phyloP scores from a whole-genome alignment of 2,329 filamentous ascomycete genomes.

The Piedraia hortae region DNA sequence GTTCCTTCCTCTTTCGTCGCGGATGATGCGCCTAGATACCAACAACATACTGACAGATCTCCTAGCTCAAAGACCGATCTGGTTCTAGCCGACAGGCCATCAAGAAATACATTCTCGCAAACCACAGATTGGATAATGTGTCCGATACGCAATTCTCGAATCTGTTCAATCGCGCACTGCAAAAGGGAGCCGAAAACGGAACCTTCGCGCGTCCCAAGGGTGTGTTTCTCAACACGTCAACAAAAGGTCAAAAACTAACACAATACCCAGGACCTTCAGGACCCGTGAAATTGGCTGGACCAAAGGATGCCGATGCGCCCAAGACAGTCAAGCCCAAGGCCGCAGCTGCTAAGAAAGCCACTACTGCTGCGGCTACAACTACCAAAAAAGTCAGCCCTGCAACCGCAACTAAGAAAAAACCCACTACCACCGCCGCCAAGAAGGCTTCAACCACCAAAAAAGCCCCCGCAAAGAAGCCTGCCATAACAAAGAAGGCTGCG shows the following conservation, averaged over 20 bases:
- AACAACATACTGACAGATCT: constrained; percentile 10
- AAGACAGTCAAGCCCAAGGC: constrained; percentile 21
- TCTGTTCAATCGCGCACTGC: constrained; percentile 67
- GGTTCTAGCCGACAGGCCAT: constrained; percentile 43
- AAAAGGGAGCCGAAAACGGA: constrained; percentile 59
- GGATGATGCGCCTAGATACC: constrained; percentile 1
- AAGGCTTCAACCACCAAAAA: constrained; percentile 13
- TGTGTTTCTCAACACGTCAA: constrained; percentile 19
- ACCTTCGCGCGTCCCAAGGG: constrained; percentile 79
- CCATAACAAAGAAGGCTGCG: constrained; percentile 13
- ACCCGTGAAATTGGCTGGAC: constrained; percentile 48
- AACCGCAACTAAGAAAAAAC: constrained; percentile 25
- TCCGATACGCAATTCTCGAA: constrained; percentile 33
- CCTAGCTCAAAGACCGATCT: constrained; percentile 41
- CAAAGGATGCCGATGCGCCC: constrained; percentile 22
- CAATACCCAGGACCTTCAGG: constrained; percentile 41
- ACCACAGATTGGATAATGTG: constrained; percentile 33
- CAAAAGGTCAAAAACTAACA: neutral
- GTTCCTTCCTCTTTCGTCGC: constrained; percentile 6
- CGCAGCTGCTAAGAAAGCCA: constrained; percentile 10
- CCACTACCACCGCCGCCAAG: constrained; percentile 13
- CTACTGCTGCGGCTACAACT: constrained; percentile 9
- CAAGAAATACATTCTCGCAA: constrained; percentile 47
- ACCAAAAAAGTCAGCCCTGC: constrained; percentile 15
- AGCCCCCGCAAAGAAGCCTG: constrained; percentile 8